Base-by-base conservation (phyloP, 2,329 filamentous ascomycete species). In the Aphanocladium album region DNA sequence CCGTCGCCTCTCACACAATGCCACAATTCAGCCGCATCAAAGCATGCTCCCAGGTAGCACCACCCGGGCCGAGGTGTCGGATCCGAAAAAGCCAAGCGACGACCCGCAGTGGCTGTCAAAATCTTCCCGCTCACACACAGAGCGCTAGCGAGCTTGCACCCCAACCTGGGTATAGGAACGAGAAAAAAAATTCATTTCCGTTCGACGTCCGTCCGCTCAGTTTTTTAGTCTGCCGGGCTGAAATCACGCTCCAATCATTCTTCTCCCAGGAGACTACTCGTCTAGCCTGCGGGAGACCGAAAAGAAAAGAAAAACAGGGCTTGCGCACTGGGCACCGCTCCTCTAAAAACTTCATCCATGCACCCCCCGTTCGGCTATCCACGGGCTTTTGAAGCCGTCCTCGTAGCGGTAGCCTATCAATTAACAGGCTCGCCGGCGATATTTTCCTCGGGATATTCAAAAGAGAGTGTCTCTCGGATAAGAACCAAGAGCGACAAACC, bases 101-200 rank as follows among this genome's bases (percentile, higher is more conserved):
- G 52, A 55, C 52, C 52, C 52, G 19, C 39, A 46, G 11, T 45
- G 52, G 39, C 52, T 46, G 25, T 56, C 41, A 35, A 56, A 56
- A 23, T 45, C 53, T 56, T 46, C 27, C 39, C 39, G n/a, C 39
- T 33, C 50, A 45, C 52, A 45, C 52, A 45, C 52, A 55, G 5
- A 14, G 35, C 35, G 21, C 23, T 12, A 43, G 19, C 5, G 47
- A 35, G 45, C 46, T 51, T 51, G 49, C 14, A n/a, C 12, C 14
- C 27, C 49, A 21, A 27, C 17, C 46, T 30, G 8, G 46, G 46
- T 17, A 30, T 49, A 27, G 46, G 23, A 14, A 25, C 45, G 17
- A 49, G 8, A 25, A 30, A 50, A 35, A 35, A 35, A n/a, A n/a
- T 50, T 5, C 30, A 30, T 35, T 21, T n/a, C 47, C 30, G 7